Base-by-base conservation (phyloP, 306 rosid genomes). In the Quercus dentata region DNA sequence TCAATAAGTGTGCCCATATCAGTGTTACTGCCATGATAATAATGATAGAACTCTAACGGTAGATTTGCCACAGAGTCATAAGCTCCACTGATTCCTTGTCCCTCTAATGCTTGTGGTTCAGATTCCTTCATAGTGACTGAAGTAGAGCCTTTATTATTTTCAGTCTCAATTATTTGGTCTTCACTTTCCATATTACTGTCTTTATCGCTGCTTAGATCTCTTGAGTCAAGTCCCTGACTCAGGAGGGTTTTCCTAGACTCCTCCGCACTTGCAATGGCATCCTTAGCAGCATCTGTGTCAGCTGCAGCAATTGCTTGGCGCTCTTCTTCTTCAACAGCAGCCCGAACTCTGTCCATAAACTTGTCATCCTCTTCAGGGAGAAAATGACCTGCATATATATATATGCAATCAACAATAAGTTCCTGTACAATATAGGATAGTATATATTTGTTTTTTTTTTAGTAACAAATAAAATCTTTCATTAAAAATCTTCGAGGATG, bases 1-100 rank as follows among this genome's bases (percentile, higher is more conserved):
- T 94, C 97, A 75, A 92, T 89, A 55, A 92, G 91, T 63, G 97
- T 94, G 59, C 99, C 99, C 86, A 92, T 89, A 77, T 94, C 99
- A 17, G 84, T 80, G 89, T 87, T 92, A 86, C 97, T 91, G 28
- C 97, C 97, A 74, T 92, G 91, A 84, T 94, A 94, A 80, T 94
- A 94, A 86, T 92, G 99, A 86, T 92, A 94, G 83, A 94, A 92
- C 85, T 94, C 97, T 62, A 94, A 84, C 1, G 99, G 97, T 63
- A 92, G 81, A 83, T 88, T 94, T 35, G 90, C 88, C 72, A 87
- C 78, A 67, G 89, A 85, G 79, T 94, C 95, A 74, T 90, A 88
- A 75, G 90, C 83, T 77, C 87, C 83, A 13, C 76, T 75, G 76
- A 25, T 38, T 73, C 80, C 90, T 70, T 88, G 92, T 73, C 81